A percentile compares a stretch with the other conserved stretches of the same genome.
phyloP scores from a whole-genome alignment of 1,284 basidiomycete genomes.

The Ustilago shanxiensis region DNA sequence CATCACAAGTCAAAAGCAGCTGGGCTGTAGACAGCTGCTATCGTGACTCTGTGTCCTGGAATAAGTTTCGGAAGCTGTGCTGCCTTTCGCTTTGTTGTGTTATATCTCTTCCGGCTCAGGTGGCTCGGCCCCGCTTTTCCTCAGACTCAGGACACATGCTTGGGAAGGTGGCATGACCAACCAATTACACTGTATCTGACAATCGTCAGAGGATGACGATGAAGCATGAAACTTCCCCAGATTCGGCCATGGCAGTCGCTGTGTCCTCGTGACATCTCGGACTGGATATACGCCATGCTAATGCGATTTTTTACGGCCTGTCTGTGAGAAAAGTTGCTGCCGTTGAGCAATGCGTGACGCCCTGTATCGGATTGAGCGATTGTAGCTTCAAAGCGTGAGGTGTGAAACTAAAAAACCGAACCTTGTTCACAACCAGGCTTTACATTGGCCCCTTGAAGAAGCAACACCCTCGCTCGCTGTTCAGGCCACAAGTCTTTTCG shows the following conservation, averaged over 20 bases:
- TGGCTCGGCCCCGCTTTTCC: no score
- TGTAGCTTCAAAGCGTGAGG: not conserved
- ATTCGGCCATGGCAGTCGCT: not conserved
- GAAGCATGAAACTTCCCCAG: slow-evolving; percentile 15
- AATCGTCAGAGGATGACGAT: slow-evolving; percentile 16
- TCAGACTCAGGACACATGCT: no score
- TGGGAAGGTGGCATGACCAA: no score
- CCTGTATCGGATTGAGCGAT: no score
- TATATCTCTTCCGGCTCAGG: no score
- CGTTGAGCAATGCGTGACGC: no score
- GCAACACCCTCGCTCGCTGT: not conserved
- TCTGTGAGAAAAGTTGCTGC: no score
- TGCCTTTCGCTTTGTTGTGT: not conserved
- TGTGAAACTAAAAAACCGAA: not conserved
- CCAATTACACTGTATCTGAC: no score
- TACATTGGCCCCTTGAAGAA: not conserved
- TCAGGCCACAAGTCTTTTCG: not conserved
- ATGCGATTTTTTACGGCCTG: no score
- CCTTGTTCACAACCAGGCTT: not conserved
- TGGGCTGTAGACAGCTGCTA: not conserved
- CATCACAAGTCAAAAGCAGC: not conserved
- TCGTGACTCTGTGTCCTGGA: not conserved
- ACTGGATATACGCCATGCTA: not conserved
- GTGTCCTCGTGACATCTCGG: not conserved
- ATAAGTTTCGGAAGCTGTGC: not conserved